A percentile compares a stretch with the other conserved stretches of the same genome.
Evolutionary conservation across 768 basidiomycete genomes (phyloP).

Genomic region (Tricholoma furcatifolium): DNA sequence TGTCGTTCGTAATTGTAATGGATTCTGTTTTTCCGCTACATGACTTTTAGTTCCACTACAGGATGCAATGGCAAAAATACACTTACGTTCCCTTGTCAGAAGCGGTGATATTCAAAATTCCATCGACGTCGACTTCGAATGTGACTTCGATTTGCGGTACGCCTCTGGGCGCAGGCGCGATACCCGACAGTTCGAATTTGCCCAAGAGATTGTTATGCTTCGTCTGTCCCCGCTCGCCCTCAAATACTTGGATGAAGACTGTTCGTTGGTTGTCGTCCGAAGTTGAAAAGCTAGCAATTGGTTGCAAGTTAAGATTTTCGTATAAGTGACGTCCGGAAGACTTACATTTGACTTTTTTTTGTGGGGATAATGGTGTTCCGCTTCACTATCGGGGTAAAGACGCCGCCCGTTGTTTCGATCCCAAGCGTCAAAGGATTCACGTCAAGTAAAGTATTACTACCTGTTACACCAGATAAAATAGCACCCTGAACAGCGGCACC

Average conservation of each 20-base stretch:
- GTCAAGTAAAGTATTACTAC: conserved; percentile 56
- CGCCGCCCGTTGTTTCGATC: conserved; percentile 67
- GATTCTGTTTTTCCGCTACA: conserved; percentile 73
- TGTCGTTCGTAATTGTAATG: conserved; percentile 79
- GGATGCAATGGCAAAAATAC: conserved; percentile 33
- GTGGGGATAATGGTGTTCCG: conserved; percentile 54
- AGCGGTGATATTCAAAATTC: conserved; percentile 81
- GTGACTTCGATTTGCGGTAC: conserved; percentile 91
- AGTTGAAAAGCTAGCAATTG: conserved; percentile 67
- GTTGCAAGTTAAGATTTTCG: background rate
- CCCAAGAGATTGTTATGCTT: conserved; percentile 91
- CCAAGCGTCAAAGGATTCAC: conserved; percentile 54
- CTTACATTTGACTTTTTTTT: conserved; percentile 41
- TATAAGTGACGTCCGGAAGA: background rate
- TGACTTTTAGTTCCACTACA: background rate
- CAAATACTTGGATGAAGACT: conserved; percentile 87
- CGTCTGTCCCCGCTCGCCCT: conserved; percentile 86
- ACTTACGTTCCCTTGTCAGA: conserved; percentile 80
- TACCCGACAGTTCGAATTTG: conserved; percentile 88
- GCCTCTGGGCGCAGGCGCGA: conserved; percentile 85
- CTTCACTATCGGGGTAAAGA: conserved; percentile 54
- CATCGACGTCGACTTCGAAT: conserved; percentile 86
- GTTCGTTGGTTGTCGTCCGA: conserved; percentile 87
- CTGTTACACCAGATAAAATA: conserved; percentile 60
- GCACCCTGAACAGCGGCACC: conserved; percentile 72